Conservation (phyloP, 2,329 filamentous ascomycete species). For the Epichloe baconii region DNA sequence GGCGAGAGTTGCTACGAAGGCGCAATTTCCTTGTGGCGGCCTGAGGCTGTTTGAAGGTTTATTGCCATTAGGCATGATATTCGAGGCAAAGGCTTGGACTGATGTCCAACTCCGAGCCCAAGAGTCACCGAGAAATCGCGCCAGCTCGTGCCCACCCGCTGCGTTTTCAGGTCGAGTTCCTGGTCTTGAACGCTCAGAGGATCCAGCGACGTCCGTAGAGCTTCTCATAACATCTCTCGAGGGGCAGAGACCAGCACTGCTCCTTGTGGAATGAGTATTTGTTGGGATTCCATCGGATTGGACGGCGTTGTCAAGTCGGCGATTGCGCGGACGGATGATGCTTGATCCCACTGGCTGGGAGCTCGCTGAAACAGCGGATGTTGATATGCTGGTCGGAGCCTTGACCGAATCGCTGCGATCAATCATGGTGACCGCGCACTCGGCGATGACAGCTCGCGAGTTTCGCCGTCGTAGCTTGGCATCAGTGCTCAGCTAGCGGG, state of each 20-base stretch:
- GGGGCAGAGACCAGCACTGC: not conserved
- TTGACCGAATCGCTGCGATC: slow-evolving; percentile 18
- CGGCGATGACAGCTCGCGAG: slow-evolving; percentile 18
- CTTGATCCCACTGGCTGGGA: slow-evolving; percentile 27
- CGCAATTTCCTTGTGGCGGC: not conserved
- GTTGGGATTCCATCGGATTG: slow-evolving; percentile 15
- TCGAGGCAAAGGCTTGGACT: slow-evolving; percentile 40
- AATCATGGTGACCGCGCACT: slow-evolving; percentile 24
- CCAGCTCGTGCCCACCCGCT: slow-evolving; percentile 24
- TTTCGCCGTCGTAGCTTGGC: slow-evolving; percentile 14
- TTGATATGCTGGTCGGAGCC: slow-evolving; percentile 26
- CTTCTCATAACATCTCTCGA: not conserved
- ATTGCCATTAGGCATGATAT: slow-evolving; percentile 21
- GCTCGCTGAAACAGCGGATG: slow-evolving; percentile 31
- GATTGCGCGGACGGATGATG: slow-evolving; percentile 36
- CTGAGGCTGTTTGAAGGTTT: slow-evolving; percentile 5
- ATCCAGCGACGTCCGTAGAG: not conserved
- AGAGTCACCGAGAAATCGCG: slow-evolving; percentile 34
- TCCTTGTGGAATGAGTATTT: not conserved
- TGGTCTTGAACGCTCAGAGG: not conserved
- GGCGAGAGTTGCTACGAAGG: slow-evolving; percentile 9
- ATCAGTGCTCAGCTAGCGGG: slow-evolving; percentile 16
- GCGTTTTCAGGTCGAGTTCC: slow-evolving; percentile 15
- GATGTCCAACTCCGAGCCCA: slow-evolving; percentile 43
- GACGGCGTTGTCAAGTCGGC: slow-evolving; percentile 26